Base-by-base conservation (phyloP, 495 filamentous ascomycete species). In the Lindgomyces ingoldianus region DNA sequence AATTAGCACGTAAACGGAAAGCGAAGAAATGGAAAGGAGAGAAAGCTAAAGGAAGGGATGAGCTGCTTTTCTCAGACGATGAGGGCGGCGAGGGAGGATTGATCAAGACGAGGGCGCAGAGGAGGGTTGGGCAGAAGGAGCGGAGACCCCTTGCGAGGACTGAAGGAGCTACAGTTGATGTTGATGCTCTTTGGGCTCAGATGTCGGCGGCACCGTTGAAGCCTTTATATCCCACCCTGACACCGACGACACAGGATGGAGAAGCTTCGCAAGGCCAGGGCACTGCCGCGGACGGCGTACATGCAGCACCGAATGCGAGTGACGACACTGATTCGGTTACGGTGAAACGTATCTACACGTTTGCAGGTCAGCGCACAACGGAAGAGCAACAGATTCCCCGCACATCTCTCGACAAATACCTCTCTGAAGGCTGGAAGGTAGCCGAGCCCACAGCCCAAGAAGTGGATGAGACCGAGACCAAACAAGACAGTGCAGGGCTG, bases 281-380 rank as follows among this genome's bases (percentile, higher is more conserved):
- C 53, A 30, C 14, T 0, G 47, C 25, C 27, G 54, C 24, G 30
- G 47, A 24, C 14, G 51, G 21, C 44, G 8, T 3, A 21, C 56
- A 55, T 4, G 49, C 33, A 4, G 24, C 26, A 30, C 10, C 36
- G 14, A 39, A n/a, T 16, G 50, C 29, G 24, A 45, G 22, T n/a
- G 50, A 27, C n/a, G 70, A 69, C 24, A 63, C 75, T 30, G 79
- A 87, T 16, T 84, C 84, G 78, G 84, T 98, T 64, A 87, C 87
- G 54, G 95, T 98, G 50, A 93, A 89, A 62, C 87, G 90, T 27
- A 91, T 88, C 4, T 96, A 96, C 76, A 88, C 89, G 57, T 98
- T 96, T 69, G 94, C 94, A 12, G 95, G 95, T 58, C 87, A 93
- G 72, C 82, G 86, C 41, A 89, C 89, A 68, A 90, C 87, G 0